phyloP scores from a whole-genome alignment of 306 rosid species.

The Prunus mume region DNA sequence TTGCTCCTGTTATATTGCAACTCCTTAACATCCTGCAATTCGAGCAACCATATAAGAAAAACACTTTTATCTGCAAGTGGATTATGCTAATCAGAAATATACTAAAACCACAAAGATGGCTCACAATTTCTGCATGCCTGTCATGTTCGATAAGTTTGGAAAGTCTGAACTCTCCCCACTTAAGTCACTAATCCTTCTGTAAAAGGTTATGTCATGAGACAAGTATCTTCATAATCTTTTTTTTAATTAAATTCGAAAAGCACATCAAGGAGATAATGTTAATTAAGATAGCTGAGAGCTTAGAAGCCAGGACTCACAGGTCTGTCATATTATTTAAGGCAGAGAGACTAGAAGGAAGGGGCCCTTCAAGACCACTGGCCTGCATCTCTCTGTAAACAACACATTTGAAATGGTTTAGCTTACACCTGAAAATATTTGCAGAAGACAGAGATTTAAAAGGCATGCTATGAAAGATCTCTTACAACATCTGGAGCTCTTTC shows the following conservation, averaged over 20 bases:
- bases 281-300: background rate
- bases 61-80: background rate
- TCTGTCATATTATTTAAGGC: background rate
- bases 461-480: background rate
- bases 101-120: conserved; percentile 4
- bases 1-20: conserved; percentile 17
- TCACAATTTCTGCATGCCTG: conserved; percentile 9
- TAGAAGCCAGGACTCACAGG: conserved; percentile 14
- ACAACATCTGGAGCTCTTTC: conserved; percentile 13
- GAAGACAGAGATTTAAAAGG: background rate
- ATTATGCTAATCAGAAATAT: background rate
- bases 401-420: background rate
- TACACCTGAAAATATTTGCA: background rate
- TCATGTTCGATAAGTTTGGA: conserved; percentile 22
- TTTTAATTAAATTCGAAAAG: background rate
- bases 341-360: conserved; percentile 27
- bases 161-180: conserved; percentile 21
- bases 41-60: background rate
- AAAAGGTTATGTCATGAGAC: conserved; percentile 3
- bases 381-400: conserved; percentile 20
- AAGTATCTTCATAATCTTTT: background rate
- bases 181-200: conserved; percentile 35
- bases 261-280: background rate
- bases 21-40: conserved; percentile 22
- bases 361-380: conserved; percentile 29